Evolutionary conservation across 768 basidiomycete genomes (phyloP).

Genomic region (Baorangia bicolor): DNA sequence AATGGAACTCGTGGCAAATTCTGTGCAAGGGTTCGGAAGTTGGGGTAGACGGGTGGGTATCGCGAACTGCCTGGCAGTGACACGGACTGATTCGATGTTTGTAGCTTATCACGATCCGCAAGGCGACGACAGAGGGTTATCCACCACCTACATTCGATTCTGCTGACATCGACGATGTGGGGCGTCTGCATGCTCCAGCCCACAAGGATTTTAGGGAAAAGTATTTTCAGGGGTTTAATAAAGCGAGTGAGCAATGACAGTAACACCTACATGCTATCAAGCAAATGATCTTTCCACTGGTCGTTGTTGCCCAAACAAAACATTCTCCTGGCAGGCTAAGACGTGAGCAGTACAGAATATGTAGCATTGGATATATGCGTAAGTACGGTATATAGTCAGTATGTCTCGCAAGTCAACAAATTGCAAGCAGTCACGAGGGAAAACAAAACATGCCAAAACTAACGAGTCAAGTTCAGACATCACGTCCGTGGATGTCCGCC

Average conservation of each 20-base stretch:
- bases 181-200: conserved; percentile 62
- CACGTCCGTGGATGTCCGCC: neutral
- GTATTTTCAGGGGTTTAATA: conserved; percentile 82
- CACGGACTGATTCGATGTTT: neutral
- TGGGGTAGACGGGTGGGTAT: conserved; percentile 87
- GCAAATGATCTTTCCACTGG: neutral
- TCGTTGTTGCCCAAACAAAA: neutral
- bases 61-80: neutral
- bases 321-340: neutral
- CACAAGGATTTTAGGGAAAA: conserved; percentile 89
- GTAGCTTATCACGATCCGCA: conserved; percentile 90
- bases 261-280: neutral
- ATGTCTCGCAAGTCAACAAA: neutral
- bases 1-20: conserved; percentile 87
- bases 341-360: neutral
- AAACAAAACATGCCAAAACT: neutral
- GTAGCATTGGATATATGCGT: neutral
- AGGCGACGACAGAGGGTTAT: conserved; percentile 46
- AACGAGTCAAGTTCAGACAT: too few species aligned
- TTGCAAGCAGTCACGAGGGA: neutral
- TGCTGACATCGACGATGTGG: conserved; percentile 5
- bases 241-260: conserved; percentile 23
- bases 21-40: conserved; percentile 88
- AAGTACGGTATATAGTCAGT: neutral
- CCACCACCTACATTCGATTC: conserved; percentile 56